Percentiles rank a stretch among this genome's conserved stretches.
Conservation (phyloP, 1,139 yeast genomes). For the Debaryomycetaceae sp. region DNA sequence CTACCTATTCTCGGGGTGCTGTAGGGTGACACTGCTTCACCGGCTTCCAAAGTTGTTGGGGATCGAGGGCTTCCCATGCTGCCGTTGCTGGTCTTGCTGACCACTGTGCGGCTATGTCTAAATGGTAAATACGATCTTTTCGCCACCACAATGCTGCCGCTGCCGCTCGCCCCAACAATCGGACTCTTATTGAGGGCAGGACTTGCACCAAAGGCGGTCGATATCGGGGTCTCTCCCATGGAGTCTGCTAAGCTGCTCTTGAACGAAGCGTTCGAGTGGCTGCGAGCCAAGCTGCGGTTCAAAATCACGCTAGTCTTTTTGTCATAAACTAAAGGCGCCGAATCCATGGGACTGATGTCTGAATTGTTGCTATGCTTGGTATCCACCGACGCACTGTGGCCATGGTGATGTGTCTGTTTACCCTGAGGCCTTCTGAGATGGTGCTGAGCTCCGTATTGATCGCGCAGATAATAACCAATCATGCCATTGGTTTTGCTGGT, state of each 20-base stretch:
- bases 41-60: conserved; percentile 5
- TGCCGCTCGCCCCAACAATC: neutral
- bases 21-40: conserved; percentile 6
- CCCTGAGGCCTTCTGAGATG: too few relatives aligned
- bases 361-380: conserved; percentile 32
- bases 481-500: neutral
- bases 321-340: conserved; percentile 76
- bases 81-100: conserved; percentile 1
- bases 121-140: conserved; percentile 45
- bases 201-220: conserved; percentile 16
- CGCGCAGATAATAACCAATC: neutral
- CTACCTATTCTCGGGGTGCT: conserved; percentile 7
- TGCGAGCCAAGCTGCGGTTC: conserved; percentile 69
- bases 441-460: too few relatives aligned
- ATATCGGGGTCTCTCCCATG: conserved; percentile 25
- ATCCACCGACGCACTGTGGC: conserved; percentile 48
- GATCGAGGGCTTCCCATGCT: conserved; percentile 4
- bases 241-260: conserved; percentile 69
- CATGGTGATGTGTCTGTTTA: conserved; percentile 32
- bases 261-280: conserved; percentile 73
- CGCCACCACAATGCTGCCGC: conserved; percentile 12
- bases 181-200: neutral
- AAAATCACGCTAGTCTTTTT: conserved; percentile 73
- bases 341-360: conserved; percentile 52
- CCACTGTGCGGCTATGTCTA: conserved; percentile 25